Conservation (phyloP, 2,329 filamentous ascomycete genomes). For the Botrytis byssoidea region DNA sequence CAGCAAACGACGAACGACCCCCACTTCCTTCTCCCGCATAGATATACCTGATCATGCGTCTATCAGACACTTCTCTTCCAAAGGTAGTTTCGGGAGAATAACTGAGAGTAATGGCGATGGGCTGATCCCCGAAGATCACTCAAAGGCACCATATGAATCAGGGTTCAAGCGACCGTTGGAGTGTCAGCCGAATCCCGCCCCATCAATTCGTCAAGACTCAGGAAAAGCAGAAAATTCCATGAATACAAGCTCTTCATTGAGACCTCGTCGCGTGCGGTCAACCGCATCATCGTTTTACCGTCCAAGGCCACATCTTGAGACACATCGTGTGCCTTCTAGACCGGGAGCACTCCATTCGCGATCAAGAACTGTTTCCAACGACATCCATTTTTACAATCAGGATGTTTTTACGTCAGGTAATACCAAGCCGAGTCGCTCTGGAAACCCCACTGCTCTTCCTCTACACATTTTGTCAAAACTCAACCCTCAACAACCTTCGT, state of each 20-base stretch:
- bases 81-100: not conserved
- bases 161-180: not conserved
- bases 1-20: not conserved
- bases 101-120: not conserved
- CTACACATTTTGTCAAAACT: not conserved
- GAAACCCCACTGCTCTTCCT: not conserved
- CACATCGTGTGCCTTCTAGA: not conserved
- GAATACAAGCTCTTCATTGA: not conserved
- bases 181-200: not conserved
- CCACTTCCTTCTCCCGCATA: not conserved
- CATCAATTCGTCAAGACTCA: not conserved
- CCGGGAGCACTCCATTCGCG: not conserved
- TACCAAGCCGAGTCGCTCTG: not conserved
- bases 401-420: not conserved
- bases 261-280: not conserved
- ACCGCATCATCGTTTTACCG: not conserved
- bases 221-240: not conserved
- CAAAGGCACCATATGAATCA: not conserved
- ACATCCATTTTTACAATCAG: not conserved
- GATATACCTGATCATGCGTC: not conserved
- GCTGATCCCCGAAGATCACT: not conserved
- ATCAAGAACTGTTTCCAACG: not conserved
- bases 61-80: slow-evolving; percentile 2
- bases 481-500: not conserved
- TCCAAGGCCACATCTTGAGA: not conserved